These are phyloP conservation scores for Candida albicans DNA, from an alignment of 1,139 yeast species.

Conservation along the genomic window DNA sequence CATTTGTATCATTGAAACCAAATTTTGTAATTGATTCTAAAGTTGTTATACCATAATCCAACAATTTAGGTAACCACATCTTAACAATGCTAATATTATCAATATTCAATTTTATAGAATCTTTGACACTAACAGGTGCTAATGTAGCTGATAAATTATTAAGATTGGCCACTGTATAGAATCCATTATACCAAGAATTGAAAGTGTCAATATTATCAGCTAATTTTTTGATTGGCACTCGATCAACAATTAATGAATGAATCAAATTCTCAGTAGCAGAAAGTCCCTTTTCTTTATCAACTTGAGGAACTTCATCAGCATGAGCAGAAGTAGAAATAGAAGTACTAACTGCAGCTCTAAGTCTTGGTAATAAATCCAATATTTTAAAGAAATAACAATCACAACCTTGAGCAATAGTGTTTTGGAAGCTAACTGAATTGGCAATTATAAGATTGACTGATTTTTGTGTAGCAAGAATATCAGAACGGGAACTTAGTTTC, in stretches of 20 bases:
- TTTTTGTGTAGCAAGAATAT: conserved; percentile 59
- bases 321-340: conserved; percentile 27
- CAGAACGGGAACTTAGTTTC: conserved; percentile 63
- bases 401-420: conserved; percentile 36
- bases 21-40: conserved; percentile 20
- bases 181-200: conserved; percentile 14
- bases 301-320: conserved; percentile 72
- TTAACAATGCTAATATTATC: conserved; percentile 18
- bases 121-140: conserved; percentile 19
- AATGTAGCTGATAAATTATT: conserved; percentile 13
- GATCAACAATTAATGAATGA: conserved; percentile 49
- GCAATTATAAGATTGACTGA: conserved; percentile 65
- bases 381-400: conserved; percentile 69
- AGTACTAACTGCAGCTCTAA: conserved; percentile 59
- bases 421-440: conserved; percentile 47
- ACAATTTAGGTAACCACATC: conserved; percentile 48
- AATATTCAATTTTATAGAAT: conserved; percentile 22
- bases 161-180: conserved; percentile 20
- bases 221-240: conserved; percentile 46
- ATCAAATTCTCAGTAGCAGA: conserved; percentile 78
- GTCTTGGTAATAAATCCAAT: conserved; percentile 76
- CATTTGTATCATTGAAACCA: conserved; percentile 9
- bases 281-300: conserved; percentile 74
- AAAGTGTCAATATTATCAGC: conserved; percentile 17
- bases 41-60: conserved; percentile 48